Conservation (phyloP, 257 asterid genomes). For the Salvia hispanica region DNA sequence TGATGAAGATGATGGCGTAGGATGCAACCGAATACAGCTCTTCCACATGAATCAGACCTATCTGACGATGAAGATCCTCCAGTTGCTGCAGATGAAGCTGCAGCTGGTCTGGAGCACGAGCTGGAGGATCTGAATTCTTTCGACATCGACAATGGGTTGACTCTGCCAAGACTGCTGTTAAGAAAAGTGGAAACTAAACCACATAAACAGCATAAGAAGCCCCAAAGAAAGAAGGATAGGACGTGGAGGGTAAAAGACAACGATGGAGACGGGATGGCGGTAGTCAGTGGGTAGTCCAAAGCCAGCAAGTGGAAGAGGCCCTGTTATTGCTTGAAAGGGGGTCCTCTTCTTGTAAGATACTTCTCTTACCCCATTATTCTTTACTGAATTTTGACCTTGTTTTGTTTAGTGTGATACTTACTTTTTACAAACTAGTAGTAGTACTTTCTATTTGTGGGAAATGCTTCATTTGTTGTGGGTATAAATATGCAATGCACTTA, state of each 20-base stretch:
- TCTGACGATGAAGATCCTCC: constrained; percentile 40
- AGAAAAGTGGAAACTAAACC: constrained; percentile 50
- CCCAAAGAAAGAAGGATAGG: constrained; percentile 81
- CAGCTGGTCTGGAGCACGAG: constrained; percentile 53
- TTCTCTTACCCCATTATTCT: not conserved
- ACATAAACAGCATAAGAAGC: constrained; percentile 86
- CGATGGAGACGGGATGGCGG: constrained; percentile 86
- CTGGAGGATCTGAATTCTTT: constrained; percentile 69
- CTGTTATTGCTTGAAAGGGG: constrained; percentile 35
- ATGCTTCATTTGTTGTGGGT: too few species aligned
- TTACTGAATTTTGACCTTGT: constrained; percentile 4
- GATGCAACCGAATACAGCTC: constrained; percentile 32
- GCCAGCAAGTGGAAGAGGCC: constrained; percentile 65
- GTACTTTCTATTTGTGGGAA: too few species aligned
- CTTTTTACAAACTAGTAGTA: not conserved
- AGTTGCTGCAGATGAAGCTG: constrained; percentile 36
- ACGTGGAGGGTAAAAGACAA: constrained; percentile 67
- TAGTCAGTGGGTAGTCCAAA: constrained; percentile 70
- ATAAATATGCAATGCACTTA: too few species aligned
- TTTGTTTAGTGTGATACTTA: not conserved
- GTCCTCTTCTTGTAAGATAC: constrained; percentile 1
- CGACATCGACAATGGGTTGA: constrained; percentile 70
- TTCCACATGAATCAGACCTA: constrained; percentile 43
- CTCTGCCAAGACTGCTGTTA: constrained; percentile 39
- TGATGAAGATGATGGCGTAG: constrained; percentile 34